Base-by-base conservation (phyloP, 768 basidiomycete genomes). In the Chalciporus pseudorubinellus region DNA sequence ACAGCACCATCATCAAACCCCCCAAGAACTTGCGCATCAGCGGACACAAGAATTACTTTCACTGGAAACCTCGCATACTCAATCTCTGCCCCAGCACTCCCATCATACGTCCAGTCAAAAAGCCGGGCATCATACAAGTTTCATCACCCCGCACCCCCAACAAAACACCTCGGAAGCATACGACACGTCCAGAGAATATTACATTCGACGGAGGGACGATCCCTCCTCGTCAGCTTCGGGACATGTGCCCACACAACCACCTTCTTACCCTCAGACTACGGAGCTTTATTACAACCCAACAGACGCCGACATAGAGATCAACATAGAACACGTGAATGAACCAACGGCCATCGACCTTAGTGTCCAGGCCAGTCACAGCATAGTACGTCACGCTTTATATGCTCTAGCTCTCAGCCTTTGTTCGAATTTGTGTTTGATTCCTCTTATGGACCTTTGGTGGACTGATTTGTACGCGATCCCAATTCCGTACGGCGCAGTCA, bases 31-130 rank as follows among this genome's bases (percentile, higher is more conserved):
- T 7, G 39, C 57, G 9, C 62, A 45, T 16, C 62, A 57, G 44
- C 65, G 65, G 0, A 26, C 67, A 3, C 65, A 65, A 29, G 55
- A 66, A n/a, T 22, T 66, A 19, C 63, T 66, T 18, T 58, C 62
- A 1, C 28, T 57, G 6, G 5, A 21, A 4, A 14, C 52, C 2
- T 31, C 61, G 7, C 44, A 60, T 36, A 0, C 52, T 4, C 24
- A 45, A 26, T 14, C 42, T 39, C 18, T 28, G 22, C 21, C 33
- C 24, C 53, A 39, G 24, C 48, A 55, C 19, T 22, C 51, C 19
- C 36, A 39, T 11, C 29, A 1, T 14, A 33, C 41, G 3, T 50
- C 52, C n/a, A 42, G 8, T 38, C 55, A 48, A 13, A 20, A 44
- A 28, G 48, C 18, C 11, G 56, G 50, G 18, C 53, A 43, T 31